Conservation (phyloP, 176 grass and related monocot species). For the Microstegium vimineum region DNA sequence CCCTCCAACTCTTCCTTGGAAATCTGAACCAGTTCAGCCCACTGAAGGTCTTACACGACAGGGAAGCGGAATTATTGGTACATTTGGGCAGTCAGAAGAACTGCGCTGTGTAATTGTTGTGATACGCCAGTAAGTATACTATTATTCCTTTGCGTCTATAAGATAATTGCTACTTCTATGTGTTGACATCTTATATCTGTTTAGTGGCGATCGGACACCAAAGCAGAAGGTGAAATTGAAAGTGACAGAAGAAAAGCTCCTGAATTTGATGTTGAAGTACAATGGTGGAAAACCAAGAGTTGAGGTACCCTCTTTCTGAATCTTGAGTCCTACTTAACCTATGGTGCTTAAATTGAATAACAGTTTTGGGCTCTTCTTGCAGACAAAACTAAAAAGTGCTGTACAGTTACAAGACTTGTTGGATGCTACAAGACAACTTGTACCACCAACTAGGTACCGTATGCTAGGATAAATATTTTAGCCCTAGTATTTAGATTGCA, state of each 20-base stretch:
- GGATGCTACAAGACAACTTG: constrained; percentile 95
- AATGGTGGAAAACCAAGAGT: constrained; percentile 91
- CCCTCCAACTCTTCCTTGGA: constrained; percentile 93
- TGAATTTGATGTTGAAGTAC: constrained; percentile 99
- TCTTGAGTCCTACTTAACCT: constrained; percentile 12
- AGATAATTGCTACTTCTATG: background rate
- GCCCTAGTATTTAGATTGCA: constrained; percentile 8
- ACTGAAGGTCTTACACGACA: constrained; percentile 79
- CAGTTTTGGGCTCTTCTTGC: constrained; percentile 29
- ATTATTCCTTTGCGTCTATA: background rate
- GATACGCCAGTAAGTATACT: constrained; percentile 88
- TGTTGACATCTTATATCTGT: constrained; percentile 35
- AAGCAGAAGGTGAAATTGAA: constrained; percentile 99
- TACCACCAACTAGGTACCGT: constrained; percentile 81
- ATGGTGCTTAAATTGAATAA: constrained; percentile 5
- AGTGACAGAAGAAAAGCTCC: constrained; percentile 94
- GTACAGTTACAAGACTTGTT: constrained; percentile 96
- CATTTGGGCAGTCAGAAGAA: constrained; percentile 99
- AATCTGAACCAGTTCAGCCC: constrained; percentile 65
- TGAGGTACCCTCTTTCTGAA: constrained; percentile 47
- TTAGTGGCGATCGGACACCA: constrained; percentile 94
- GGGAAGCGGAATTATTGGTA: constrained; percentile 88
- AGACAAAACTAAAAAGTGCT: constrained; percentile 99
- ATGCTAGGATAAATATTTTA: constrained; percentile 23
- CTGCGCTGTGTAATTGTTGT: constrained; percentile 90